Conservation (phyloP, 331 rosid species). For the Quercus lobata region DNA sequence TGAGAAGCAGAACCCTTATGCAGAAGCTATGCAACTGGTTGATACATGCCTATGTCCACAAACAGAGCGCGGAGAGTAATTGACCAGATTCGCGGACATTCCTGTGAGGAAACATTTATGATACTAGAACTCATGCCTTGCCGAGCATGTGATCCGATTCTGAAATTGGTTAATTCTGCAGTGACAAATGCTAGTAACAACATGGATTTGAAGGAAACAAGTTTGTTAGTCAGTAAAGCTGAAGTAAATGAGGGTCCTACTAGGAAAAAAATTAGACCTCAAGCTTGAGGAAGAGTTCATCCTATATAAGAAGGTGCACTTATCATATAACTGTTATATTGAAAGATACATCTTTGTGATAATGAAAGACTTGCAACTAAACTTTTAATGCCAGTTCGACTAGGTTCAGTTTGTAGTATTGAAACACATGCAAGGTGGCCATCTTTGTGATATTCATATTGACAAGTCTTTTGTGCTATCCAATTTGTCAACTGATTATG, state of each 20-base stretch:
- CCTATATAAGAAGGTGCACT: constrained; percentile 30
- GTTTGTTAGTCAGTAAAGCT: constrained; percentile 37
- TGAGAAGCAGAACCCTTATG: neutral
- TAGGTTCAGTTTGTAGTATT: neutral
- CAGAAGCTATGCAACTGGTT: no score
- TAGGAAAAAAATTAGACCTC: constrained; percentile 34
- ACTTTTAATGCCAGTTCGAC: neutral
- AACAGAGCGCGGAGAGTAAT: neutral
- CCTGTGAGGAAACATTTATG: constrained; percentile 3
- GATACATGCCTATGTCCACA: no score
- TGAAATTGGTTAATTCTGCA: no score
- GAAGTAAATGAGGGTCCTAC: constrained; percentile 39
- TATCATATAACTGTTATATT: constrained; percentile 37
- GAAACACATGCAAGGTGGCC: neutral
- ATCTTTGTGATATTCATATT: no score
- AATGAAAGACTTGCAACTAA: constrained; percentile 13
- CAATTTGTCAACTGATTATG: no score
- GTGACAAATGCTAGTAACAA: constrained; percentile 33
- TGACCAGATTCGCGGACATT: neutral
- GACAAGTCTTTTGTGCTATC: no score
- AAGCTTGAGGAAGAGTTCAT: constrained; percentile 34
- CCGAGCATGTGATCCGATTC: constrained; percentile 14
- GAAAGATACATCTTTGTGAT: constrained; percentile 32
- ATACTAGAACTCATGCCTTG: neutral
- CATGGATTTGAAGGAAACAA: constrained; percentile 42